Base-by-base conservation (phyloP, 2,329 filamentous ascomycete genomes). In the Neofusicoccum kwambonambiense region DNA sequence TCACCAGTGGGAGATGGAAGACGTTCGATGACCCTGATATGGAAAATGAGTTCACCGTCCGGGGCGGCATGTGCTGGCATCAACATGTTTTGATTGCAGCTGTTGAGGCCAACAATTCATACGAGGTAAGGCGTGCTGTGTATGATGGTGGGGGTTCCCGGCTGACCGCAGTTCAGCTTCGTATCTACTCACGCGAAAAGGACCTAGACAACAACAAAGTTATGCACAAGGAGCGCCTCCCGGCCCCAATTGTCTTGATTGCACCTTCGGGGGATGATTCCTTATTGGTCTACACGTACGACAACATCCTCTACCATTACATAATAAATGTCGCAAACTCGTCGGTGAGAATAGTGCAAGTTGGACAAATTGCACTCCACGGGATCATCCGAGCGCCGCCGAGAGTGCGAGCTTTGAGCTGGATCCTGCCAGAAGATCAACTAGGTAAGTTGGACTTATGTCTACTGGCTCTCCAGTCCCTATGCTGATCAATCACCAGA, bases 41-140 rank as follows among this genome's bases (percentile, higher is more conserved):
- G 73, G 95, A 98, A 77, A 93, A 93, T 71, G 92, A 93, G 68
- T 99, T 99, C 74, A 88, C 92, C 27, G 92, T 99, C 13, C 85
- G 93, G 68, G 95, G 95, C 56, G 95, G 95, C 6, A 97, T 99
- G 93, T 98, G 94, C 75, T 99, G 95, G 95, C 93, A 96, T 74
- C 93, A 96, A 69, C 94, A 99, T 77, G 91, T 98, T 37, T 83
- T 99, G 17, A 91, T 98, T 64, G 93, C 93, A 44, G 93, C 94
- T 3, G 89, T 97, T n/a, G 95, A 99, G 77, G 89, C 87, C 62
- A 91, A 90, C 69, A 86, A 89, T 69, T 88, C 88, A 22, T 93
- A 93, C 71, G 90, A 97, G 80, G 85, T 86, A 77, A 65, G 74
- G 67, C 3, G 5, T 22, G 3, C 19, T 35, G 37, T 35, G 6